These are phyloP conservation scores for Vitis rupestris DNA, from an alignment of 164 flowering plant genomes.

Conservation along the genomic window DNA sequence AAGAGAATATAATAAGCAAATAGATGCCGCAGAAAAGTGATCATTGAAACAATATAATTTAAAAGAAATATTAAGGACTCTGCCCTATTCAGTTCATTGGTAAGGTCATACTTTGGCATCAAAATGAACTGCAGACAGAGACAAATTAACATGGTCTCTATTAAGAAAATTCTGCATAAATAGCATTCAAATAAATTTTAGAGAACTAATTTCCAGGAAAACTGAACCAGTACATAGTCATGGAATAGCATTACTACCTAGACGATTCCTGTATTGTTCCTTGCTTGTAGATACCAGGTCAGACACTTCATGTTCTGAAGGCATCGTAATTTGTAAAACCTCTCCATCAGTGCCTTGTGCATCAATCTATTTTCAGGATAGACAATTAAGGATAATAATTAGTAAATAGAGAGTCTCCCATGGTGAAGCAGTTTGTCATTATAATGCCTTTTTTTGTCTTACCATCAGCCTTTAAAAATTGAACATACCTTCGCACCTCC, in stretches of 20 bases:
- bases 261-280: slow-evolving; percentile 42
- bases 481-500: slow-evolving; percentile 70
- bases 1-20: background rate
- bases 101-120: too few species aligned
- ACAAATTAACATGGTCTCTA: background rate
- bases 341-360: slow-evolving; percentile 89
- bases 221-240: background rate
- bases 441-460: background rate
- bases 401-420: background rate
- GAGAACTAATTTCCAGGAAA: background rate
- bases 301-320: slow-evolving; percentile 59
- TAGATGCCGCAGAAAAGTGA: background rate
- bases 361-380: slow-evolving; percentile 53
- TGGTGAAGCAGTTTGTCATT: background rate
- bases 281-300: slow-evolving; percentile 41
- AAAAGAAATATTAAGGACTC: too few species aligned
- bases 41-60: background rate
- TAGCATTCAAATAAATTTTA: background rate
- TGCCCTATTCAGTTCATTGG: too few species aligned
- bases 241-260: slow-evolving; percentile 44
- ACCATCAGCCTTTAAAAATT: background rate
- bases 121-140: too few species aligned
- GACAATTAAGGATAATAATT: background rate
- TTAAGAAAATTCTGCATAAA: background rate
- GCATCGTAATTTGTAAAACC: slow-evolving; percentile 56